Evolutionary conservation across 805 yeast species (phyloP), one percentile per base, ranked within the genome.

Genomic region (Teunomyces funiuensis): DNA sequence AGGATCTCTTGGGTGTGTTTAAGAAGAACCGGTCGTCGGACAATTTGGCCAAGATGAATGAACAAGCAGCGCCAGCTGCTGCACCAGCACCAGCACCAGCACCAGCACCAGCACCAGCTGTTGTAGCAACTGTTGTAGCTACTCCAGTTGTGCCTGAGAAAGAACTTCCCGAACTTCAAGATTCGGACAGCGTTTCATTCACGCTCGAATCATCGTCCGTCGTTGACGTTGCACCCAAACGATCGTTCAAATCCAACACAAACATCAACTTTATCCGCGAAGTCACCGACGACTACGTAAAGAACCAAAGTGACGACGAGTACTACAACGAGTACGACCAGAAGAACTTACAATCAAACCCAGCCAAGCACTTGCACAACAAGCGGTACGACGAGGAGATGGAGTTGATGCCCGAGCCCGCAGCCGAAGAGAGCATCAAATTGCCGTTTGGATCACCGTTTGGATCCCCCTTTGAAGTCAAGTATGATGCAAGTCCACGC

Each of bases 391-490:
- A 54, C 19, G 60, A 64, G 42, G 71, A 65, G 50, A 60, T 64
- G 46, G 40, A 50, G 11, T 43, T 60, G 22, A 53, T 52, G 16
- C 48, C 60, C 18, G 43, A 49, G 19, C 53, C 58, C n/a, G 34
- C 15, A 33, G 36, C 5, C 33, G 45, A 13, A 14, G 37, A 43
- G 4, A 25, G 34, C 18, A 13, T 28, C 36, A 36, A 18, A 5
- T 18, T 29, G 13, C 13, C 45, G 40, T 16, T 34, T 23, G 37
- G 45, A 17, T 47, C 42, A 17, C 46, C 50, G 18, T 62, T 63
- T 44, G 71, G 69, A 4, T 61, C 69, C 5, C 73, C 73, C 5
- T 63, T 63, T 33, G 46, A 53, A 23, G 57, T 64, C n/a, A 33
- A 47, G 16, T 55, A 52, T 41, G 41, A 40, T 20, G 38, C 44